These are phyloP conservation scores for Penicillium daleae DNA, from an alignment of 495 filamentous ascomycete species.

Conservation along the genomic window DNA sequence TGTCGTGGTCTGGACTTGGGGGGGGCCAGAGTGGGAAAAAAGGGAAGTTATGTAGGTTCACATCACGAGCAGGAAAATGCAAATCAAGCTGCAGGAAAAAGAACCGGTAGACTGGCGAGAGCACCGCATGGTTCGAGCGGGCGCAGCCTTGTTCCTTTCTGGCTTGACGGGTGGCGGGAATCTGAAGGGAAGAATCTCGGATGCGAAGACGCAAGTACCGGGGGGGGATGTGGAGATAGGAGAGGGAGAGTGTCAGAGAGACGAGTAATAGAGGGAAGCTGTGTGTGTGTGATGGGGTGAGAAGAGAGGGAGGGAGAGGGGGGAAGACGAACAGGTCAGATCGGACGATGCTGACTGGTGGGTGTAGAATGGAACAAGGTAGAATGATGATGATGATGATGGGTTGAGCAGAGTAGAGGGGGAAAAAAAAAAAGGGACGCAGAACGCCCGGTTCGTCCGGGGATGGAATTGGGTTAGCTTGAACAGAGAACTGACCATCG, in stretches of 20 bases:
- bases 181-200: slow-evolving; percentile 26
- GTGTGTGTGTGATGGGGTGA: background rate
- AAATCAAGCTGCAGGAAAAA: slow-evolving; percentile 11
- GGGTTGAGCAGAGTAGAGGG: too few species aligned
- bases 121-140: slow-evolving; percentile 23
- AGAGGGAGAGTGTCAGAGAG: background rate
- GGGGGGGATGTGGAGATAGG: background rate
- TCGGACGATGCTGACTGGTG: slow-evolving; percentile 9
- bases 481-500: too few species aligned
- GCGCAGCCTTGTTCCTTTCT: slow-evolving; percentile 31
- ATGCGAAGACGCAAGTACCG: slow-evolving; percentile 19
- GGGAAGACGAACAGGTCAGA: slow-evolving; percentile 13
- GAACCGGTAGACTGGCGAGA: slow-evolving; percentile 15
- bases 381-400: too few species aligned
- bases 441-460: slow-evolving; percentile 12
- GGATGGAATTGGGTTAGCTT: slow-evolving; percentile 8
- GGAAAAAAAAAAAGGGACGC: slow-evolving; percentile 6
- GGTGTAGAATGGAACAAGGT: background rate
- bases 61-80: slow-evolving; percentile 25
- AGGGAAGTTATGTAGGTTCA: slow-evolving; percentile 30
- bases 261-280: background rate
- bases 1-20: slow-evolving; percentile 1
- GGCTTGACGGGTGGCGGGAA: slow-evolving; percentile 35
- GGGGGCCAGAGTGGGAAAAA: slow-evolving; percentile 9
- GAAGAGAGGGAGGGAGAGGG: background rate